Base-by-base conservation (phyloP, 371 early-diverging fungal species). In the Umbelopsis sp. region DNA sequence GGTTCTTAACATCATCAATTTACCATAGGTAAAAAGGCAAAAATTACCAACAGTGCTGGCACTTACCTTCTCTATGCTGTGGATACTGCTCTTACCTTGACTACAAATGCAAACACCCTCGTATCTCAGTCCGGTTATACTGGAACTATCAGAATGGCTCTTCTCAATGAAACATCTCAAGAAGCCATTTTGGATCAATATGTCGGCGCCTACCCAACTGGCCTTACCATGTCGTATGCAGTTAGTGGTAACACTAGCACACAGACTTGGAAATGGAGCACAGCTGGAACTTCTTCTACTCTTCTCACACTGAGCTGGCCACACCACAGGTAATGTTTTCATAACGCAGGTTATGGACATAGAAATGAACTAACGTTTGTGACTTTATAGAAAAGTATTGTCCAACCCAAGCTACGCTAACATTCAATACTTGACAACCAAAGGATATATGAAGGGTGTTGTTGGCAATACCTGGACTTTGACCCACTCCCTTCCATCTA, bases 381-480 rank as follows among this genome's bases (percentile, higher is more conserved):
- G n/a, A 0, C 8, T 12, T 35, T 63, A 64, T 38, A 64, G 64
- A 46, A 64, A 64, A 44, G 46, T 64, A 7, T 9, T 64, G 44
- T 16, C 11, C 8, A 46, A 20, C 11, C 64, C 64, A 10, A 44
- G 14, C 29, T 41, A 20, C 24, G 44, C 44, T 9, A 64, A 7
- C 44, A 64, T 64, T 41, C 64, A 64, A 29, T 64, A 64, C 29
- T 44, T 64, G 45, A 64, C 64, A 1, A 64, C 46, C 20, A 64
- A 64, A 64, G 64, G 64, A 14, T 64, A 64, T 46, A 64, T 64
- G 64, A 44, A 64, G 44, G 64, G 64, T 20, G 44, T 44, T 18
- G 64, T 64, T 8, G 64, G 64, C 1, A 46, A 29, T 38, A 64
- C 64, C 10, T 64, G 64, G 64, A 64, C 44, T 24, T 38, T 64